Evolutionary conservation across 1,139 yeast species (phyloP).

Genomic region (Meyerozyma carpophila): DNA sequence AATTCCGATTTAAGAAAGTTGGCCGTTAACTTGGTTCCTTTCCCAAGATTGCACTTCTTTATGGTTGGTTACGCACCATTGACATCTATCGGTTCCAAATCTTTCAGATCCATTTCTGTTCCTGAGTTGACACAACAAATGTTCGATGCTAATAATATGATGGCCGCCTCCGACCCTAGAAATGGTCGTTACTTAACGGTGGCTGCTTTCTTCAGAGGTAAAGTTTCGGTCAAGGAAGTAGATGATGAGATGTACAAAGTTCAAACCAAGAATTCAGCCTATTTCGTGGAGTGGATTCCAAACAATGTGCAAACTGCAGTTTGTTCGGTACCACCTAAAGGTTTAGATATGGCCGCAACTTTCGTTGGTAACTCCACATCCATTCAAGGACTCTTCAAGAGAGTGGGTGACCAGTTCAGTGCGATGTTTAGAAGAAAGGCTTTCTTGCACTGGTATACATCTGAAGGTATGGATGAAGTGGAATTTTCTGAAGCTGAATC

Average conservation of each 20-base stretch:
- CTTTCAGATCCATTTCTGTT: slow-evolving; percentile 79
- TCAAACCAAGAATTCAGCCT: slow-evolving; percentile 73
- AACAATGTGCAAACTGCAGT: slow-evolving; percentile 93
- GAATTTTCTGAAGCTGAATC: slow-evolving; percentile 86
- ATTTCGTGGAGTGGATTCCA: slow-evolving; percentile 96
- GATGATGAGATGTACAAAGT: slow-evolving; percentile 89
- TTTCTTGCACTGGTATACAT: slow-evolving; percentile 92
- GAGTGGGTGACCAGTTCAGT: slow-evolving; percentile 84
- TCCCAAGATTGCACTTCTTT: slow-evolving; percentile 91
- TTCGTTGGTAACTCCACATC: slow-evolving; percentile 91
- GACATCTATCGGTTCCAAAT: slow-evolving; percentile 71
- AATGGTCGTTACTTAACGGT: slow-evolving; percentile 91
- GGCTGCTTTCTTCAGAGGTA: slow-evolving; percentile 91
- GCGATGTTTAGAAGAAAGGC: slow-evolving; percentile 94
- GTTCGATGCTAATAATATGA: slow-evolving; percentile 88
- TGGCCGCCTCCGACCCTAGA: slow-evolving; percentile 92
- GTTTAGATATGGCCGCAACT: slow-evolving; percentile 83
- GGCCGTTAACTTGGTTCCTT: slow-evolving; percentile 90
- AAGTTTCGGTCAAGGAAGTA: slow-evolving; percentile 85
- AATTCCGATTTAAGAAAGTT: slow-evolving; percentile 87
- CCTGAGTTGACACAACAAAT: slow-evolving; percentile 91
- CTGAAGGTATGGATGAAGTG: slow-evolving; percentile 93
- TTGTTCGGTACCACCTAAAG: slow-evolving; percentile 86
- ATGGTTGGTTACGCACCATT: slow-evolving; percentile 94
- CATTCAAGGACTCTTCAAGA: slow-evolving; percentile 82